Evolutionary conservation across 768 basidiomycete genomes (phyloP).

Genomic region (Daedalea quercina): DNA sequence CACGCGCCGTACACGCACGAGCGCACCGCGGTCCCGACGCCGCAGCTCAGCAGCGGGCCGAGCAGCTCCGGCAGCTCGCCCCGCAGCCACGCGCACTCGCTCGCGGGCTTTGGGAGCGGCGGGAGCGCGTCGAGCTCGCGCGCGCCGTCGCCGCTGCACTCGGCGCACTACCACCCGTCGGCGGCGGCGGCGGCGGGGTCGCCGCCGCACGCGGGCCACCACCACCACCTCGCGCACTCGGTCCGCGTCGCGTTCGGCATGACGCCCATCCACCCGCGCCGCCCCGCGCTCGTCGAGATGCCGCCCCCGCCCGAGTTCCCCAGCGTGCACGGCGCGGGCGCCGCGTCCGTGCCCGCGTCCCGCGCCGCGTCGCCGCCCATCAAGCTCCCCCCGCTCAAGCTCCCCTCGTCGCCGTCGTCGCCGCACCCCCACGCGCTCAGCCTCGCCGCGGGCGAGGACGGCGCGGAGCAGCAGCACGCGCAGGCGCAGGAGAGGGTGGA

Average conservation of each 20-base stretch:
- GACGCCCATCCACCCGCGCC: slow-evolving; percentile 64
- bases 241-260: slow-evolving; percentile 87
- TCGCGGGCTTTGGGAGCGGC: slow-evolving; percentile 26
- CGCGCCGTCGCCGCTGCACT: slow-evolving; percentile 47
- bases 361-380: slow-evolving; percentile 69
- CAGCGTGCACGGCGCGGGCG: slow-evolving; percentile 8
- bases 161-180: too few relatives aligned
- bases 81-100: slow-evolving; percentile 39
- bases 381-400: slow-evolving; percentile 60
- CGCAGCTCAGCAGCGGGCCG: slow-evolving; percentile 57
- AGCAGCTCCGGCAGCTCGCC: slow-evolving; percentile 63
- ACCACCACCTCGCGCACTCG: slow-evolving; percentile 70
- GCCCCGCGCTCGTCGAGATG: slow-evolving; percentile 20
- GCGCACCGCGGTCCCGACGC: slow-evolving; percentile 38
- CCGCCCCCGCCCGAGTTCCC: slow-evolving; percentile 19
- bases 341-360: slow-evolving; percentile 41
- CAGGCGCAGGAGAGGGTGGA: slow-evolving; percentile 36
- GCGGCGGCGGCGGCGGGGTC: too few relatives aligned
- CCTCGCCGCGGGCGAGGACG: slow-evolving; percentile 1
- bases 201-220: slow-evolving; percentile 5
- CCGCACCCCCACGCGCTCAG: slow-evolving; percentile 8
- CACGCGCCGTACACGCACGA: slow-evolving; percentile 21
- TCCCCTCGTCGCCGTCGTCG: slow-evolving; percentile 25
- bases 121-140: slow-evolving; percentile 54
- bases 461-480: too few relatives aligned